Percentiles rank a stretch among this genome's conserved stretches.
Conservation (phyloP, 2,329 filamentous ascomycete genomes). For the Microascus cirrosus region DNA sequence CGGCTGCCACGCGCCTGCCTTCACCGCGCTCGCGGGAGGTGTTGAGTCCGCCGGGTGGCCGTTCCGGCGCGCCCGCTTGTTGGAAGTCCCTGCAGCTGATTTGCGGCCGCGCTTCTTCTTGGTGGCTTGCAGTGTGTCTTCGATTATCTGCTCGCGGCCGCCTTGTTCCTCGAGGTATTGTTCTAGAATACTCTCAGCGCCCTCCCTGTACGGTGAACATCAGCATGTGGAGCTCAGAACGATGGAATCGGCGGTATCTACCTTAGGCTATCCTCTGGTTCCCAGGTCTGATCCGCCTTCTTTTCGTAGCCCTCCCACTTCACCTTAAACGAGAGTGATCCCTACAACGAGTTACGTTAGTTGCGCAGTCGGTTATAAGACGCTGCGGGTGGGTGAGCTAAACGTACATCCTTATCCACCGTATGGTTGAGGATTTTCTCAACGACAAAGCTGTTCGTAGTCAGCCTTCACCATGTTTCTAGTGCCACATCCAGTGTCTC, state of each 20-base stretch:
- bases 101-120: constrained; percentile 49
- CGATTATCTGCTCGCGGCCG: constrained; percentile 45
- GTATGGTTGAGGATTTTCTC: constrained; percentile 61
- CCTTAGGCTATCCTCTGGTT: constrained; percentile 61
- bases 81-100: constrained; percentile 19
- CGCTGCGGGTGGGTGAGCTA: not conserved
- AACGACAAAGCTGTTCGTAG: constrained; percentile 51
- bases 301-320: constrained; percentile 75
- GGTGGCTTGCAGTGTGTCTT: constrained; percentile 35
- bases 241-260: constrained; percentile 14
- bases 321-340: constrained; percentile 51
- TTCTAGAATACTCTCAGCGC: constrained; percentile 47
- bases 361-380: not conserved
- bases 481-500: not conserved
- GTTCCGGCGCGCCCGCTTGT: constrained; percentile 27
- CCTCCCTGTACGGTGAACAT: constrained; percentile 27
- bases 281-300: constrained; percentile 64
- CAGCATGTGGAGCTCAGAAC: not conserved
- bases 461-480: not conserved
- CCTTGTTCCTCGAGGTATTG: constrained; percentile 55
- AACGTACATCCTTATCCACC: constrained; percentile 41
- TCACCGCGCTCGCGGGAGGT: constrained; percentile 32
- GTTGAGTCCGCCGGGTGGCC: constrained; percentile 36
- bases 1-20: constrained; percentile 41
- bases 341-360: constrained; percentile 19